Base-by-base conservation (phyloP, 805 yeast species). In the Komagataella kurtzmanii region DNA sequence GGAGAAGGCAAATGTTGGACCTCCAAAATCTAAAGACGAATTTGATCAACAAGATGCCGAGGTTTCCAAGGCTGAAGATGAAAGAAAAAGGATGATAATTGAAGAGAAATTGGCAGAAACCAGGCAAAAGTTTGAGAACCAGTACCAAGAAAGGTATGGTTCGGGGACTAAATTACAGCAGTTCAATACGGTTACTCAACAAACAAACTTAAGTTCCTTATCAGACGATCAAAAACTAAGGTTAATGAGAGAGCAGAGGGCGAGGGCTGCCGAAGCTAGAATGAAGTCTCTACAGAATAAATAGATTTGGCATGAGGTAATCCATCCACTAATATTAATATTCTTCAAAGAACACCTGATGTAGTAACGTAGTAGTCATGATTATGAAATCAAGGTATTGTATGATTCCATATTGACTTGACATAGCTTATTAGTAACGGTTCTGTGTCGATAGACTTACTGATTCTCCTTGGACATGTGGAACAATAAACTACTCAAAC, bases 251-350 rank as follows among this genome's bases (percentile, higher is more conserved):
- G 99, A 93, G 60, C 90, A 90, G 61, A 74, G 98, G 51, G 97
- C 97, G 0, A 76, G 98, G 52, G 99, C 99, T 0, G 97, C 96
- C 0, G 98, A 93, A 64, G 96, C 91, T 0, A 74, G 99, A 58
- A 59, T 87, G 59, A 73, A 69, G 51, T 66, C 59, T 12, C 17
- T 30, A 30, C 40, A 30, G 40, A 30, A 30, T 10, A 30, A 30
- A 30, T 30, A 30, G 40, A 30, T 10, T 10, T 30, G 10, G 40
- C n/a, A 30, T 7, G 3, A 30, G n/a, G 3, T 30, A 10, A 30
- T 30, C 40, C 6, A 30, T 2, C 12, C 14, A 30, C 5, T 10
- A 30, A 30, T 21, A 21, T 8, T 8, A 30, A 30, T 8, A 10
- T 10, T 10, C n/a, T 30, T 2, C 14, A 5, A 30, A 8, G n/a